Conservation (phyloP, 345 rosid genomes). For the Corchorus capsularis region DNA sequence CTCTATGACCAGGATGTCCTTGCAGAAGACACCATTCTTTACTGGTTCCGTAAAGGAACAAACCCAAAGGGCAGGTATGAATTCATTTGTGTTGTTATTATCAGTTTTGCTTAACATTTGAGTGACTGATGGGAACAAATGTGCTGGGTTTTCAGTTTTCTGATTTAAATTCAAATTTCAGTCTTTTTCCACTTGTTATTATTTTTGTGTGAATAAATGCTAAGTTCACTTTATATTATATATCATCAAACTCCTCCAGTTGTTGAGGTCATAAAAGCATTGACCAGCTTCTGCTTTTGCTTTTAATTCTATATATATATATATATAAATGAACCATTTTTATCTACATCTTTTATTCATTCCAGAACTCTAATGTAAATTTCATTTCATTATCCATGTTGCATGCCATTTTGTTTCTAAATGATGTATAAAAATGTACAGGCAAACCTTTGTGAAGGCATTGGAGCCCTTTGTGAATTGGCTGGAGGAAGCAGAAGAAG, state of each 20-base stretch:
- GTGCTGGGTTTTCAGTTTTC: background rate
- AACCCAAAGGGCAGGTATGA: constrained; percentile 91
- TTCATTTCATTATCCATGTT: background rate
- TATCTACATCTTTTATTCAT: background rate
- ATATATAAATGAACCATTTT: too few species aligned
- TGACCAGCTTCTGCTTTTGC: background rate
- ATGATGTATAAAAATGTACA: constrained; percentile 18
- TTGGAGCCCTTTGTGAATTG: constrained; percentile 91
- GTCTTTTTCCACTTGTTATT: background rate
- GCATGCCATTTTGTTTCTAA: background rate
- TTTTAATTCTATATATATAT: background rate
- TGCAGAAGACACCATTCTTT: constrained; percentile 90
- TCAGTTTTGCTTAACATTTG: background rate
- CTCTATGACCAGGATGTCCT: constrained; percentile 96
- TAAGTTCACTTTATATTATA: background rate
- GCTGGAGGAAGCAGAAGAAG: constrained; percentile 99
- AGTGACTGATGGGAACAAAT: background rate
- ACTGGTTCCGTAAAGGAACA: constrained; percentile 91
- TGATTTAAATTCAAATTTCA: background rate
- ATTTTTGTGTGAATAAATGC: background rate
- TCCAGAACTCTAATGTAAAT: background rate
- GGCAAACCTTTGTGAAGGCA: constrained; percentile 94
- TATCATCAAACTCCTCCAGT: background rate
- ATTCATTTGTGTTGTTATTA: background rate
- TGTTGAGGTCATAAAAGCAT: background rate